Percentiles rank a stretch among this genome's conserved stretches.
These are phyloP conservation scores for Eucalyptus grandis DNA, from an alignment of 345 rosid species.

Conservation along the genomic window DNA sequence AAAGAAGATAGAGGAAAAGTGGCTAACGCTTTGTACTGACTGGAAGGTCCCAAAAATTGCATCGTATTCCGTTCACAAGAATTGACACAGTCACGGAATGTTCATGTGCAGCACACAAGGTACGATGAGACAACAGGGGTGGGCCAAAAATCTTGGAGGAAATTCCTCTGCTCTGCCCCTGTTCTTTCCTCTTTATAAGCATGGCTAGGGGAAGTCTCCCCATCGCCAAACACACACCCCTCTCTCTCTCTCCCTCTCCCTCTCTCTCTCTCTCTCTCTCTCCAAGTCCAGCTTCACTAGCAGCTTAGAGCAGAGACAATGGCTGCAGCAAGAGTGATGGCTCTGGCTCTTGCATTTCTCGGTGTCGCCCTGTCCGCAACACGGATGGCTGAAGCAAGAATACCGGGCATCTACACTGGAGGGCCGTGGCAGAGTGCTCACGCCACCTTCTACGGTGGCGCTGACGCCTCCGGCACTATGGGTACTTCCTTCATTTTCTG, in stretches of 20 bases:
- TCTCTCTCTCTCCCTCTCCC: not conserved
- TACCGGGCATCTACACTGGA: slow-evolving; percentile 34
- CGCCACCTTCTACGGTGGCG: slow-evolving; percentile 71
- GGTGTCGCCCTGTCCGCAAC: not conserved
- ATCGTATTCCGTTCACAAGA: not conserved
- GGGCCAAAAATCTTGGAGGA: not conserved
- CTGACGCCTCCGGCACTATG: slow-evolving; percentile 70
- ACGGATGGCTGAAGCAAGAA: slow-evolving; percentile 27
- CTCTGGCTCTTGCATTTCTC: not conserved
- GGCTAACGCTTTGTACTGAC: too few species aligned
- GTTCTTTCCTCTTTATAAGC: not conserved
- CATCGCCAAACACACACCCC: not conserved
- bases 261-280: not conserved
- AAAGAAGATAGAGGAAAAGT: not conserved
- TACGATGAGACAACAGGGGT: not conserved
- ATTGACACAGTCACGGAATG: not conserved
- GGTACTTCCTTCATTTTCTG: slow-evolving; percentile 14
- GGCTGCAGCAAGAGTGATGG: not conserved
- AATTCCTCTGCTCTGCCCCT: not conserved
- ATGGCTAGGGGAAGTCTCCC: not conserved
- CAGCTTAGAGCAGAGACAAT: not conserved
- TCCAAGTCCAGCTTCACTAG: not conserved
- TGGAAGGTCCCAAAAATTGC: not conserved
- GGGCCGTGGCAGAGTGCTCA: slow-evolving; percentile 52
- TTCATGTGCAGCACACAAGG: not conserved